These are phyloP conservation scores for Trichosporon coremiiforme DNA, from an alignment of 1,284 basidiomycete species.

Conservation along the genomic window DNA sequence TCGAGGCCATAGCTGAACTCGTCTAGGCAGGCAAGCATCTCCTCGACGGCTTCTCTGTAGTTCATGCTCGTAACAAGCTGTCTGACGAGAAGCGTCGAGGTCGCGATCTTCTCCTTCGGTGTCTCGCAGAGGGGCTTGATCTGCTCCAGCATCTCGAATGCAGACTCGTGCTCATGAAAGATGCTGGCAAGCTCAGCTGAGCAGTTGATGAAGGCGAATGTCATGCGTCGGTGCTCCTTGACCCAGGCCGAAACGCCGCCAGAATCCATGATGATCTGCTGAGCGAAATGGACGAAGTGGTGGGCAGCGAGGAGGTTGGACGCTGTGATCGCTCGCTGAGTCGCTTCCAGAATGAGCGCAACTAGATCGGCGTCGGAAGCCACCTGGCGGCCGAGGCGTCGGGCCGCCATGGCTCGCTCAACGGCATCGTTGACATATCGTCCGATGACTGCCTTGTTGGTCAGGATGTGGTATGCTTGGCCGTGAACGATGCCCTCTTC, in stretches of 20 bases:
- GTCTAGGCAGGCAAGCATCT: constrained; percentile 29
- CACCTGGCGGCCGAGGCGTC: constrained; percentile 21
- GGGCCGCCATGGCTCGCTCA: constrained; percentile 39
- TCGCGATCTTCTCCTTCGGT: constrained; percentile 32
- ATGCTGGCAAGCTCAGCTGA: constrained; percentile 34
- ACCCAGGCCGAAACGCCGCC: constrained; percentile 36
- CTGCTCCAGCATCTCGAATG: constrained; percentile 30
- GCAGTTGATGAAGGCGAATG: constrained; percentile 33
- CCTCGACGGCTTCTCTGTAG: constrained; percentile 28
- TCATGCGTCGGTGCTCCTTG: constrained; percentile 24
- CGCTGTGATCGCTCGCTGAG: constrained; percentile 27
- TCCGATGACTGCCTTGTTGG: constrained; percentile 23
- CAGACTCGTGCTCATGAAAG: constrained; percentile 33
- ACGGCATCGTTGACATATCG: constrained; percentile 45
- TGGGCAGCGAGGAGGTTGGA: constrained; percentile 36
- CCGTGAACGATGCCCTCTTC: constrained; percentile 32
- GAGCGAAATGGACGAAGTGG: constrained; percentile 31
- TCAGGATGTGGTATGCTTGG: constrained; percentile 36
- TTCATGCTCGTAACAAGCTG: constrained; percentile 34
- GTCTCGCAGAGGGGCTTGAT: constrained; percentile 31
- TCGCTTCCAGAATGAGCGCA: constrained; percentile 34
- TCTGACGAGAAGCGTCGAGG: constrained; percentile 33
- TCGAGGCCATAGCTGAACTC: constrained; percentile 36
- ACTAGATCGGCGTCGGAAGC: constrained; percentile 28
- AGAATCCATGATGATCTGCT: constrained; percentile 30